Evolutionary conservation across 345 rosid species (phyloP).

Genomic region (Aquilaria yunnanensis): DNA sequence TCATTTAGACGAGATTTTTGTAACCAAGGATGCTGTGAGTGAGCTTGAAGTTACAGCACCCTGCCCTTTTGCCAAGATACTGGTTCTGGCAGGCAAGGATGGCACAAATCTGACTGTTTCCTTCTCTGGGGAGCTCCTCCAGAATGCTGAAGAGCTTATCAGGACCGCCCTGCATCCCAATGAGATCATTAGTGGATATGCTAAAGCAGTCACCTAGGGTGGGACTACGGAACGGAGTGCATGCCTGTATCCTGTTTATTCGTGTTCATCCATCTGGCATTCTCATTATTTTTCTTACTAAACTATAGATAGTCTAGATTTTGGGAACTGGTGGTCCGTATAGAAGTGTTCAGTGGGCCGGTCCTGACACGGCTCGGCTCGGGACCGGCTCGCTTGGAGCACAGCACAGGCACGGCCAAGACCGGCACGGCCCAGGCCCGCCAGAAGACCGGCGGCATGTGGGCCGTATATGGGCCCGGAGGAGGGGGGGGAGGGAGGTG

Average conservation of each 20-base stretch:
- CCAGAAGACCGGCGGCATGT: too few species aligned
- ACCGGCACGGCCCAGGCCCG: too few species aligned
- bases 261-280: too few species aligned
- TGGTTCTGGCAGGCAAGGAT: conserved; percentile 90
- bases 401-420: too few species aligned
- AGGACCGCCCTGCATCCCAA: conserved; percentile 92
- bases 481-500: too few species aligned
- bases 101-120: conserved; percentile 92
- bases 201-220: conserved; percentile 69
- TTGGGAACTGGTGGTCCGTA: conserved; percentile 81
- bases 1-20: conserved; percentile 86
- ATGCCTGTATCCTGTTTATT: neutral
- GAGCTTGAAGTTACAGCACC: conserved; percentile 97
- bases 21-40: conserved; percentile 95
- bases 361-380: too few species aligned
- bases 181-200: conserved; percentile 94
- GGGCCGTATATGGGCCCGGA: too few species aligned
- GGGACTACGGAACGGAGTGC: neutral
- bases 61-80: conserved; percentile 67
- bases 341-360: too few species aligned
- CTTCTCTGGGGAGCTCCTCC: conserved; percentile 93
- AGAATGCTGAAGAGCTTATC: conserved; percentile 92
- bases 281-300: neutral
- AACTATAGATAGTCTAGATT: conserved; percentile 48
- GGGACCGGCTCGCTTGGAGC: too few species aligned